phyloP scores from a whole-genome alignment of 2,329 filamentous ascomycete genomes.

The Colletotrichum tropicale region DNA sequence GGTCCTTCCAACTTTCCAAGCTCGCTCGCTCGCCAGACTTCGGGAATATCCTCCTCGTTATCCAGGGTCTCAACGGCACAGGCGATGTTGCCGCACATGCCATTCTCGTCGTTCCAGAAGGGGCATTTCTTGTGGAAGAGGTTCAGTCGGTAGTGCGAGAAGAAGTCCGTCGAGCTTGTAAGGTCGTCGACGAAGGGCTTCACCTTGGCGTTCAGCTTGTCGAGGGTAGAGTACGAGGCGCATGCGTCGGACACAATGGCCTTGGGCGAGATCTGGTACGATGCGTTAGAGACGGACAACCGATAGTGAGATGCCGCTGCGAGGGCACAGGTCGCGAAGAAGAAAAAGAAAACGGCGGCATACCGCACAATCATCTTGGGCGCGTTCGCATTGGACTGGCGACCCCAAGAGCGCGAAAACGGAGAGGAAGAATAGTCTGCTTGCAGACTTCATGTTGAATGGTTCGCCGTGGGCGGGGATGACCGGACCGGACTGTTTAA shows the following conservation, averaged over 20 bases:
- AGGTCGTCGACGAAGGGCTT: constrained; percentile 80
- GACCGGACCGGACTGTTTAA: background rate
- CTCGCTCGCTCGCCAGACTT: constrained; percentile 89
- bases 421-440: constrained; percentile 59
- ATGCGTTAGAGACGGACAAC: constrained; percentile 43
- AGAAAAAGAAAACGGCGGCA: constrained; percentile 32
- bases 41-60: constrained; percentile 91
- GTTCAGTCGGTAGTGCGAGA: constrained; percentile 95
- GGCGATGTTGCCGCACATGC: constrained; percentile 95
- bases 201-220: constrained; percentile 78
- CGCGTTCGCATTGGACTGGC: constrained; percentile 47
- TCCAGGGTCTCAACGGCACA: constrained; percentile 96
- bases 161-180: constrained; percentile 91
- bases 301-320: constrained; percentile 21
- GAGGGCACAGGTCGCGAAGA: constrained; percentile 17
- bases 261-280: constrained; percentile 78
- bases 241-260: constrained; percentile 94
- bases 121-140: constrained; percentile 94
- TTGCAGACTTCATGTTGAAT: constrained; percentile 54
- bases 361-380: constrained; percentile 59
- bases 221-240: constrained; percentile 89
- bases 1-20: constrained; percentile 92
- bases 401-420: constrained; percentile 60
- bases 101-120: constrained; percentile 92
- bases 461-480: background rate